A percentile compares a stretch with the other conserved stretches of the same genome.
These are phyloP conservation scores for Pachysandra terminalis DNA, from an alignment of 164 flowering plant genomes.

Conservation along the genomic window DNA sequence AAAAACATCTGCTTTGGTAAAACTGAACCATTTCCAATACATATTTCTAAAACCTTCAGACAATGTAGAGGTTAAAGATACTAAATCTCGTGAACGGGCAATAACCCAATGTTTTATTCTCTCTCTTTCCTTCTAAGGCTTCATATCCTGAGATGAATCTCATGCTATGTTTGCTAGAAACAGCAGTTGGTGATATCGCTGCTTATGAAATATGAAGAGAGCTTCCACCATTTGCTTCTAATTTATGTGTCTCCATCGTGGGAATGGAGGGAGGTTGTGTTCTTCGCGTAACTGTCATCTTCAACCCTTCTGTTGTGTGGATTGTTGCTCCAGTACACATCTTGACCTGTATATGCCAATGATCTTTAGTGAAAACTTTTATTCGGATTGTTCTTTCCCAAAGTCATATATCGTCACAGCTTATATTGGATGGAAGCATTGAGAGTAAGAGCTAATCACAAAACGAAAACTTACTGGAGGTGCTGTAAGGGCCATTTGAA, in stretches of 20 bases:
- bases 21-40: no score
- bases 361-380: background rate
- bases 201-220: conserved; percentile 12
- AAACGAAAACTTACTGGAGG: conserved; percentile 59
- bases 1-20: no score
- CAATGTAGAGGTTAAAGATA: no score
- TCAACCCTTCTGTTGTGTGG: conserved; percentile 87
- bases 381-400: background rate
- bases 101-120: no score
- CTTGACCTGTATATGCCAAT: conserved; percentile 48
- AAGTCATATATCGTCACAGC: background rate
- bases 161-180: background rate
- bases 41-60: no score
- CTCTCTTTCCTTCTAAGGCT: no score
- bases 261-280: conserved; percentile 58
- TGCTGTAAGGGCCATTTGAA: conserved; percentile 84
- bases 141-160: conserved; percentile 10
- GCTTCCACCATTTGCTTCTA: conserved; percentile 23
- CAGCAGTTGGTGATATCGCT: conserved; percentile 12
- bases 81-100: no score
- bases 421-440: background rate
- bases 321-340: conserved; percentile 98
- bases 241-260: conserved; percentile 31
- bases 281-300: conserved; percentile 78
- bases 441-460: background rate